These are phyloP conservation scores for Talaromyces sp. DNA, from an alignment of 2,329 filamentous ascomycete genomes.

Conservation along the genomic window DNA sequence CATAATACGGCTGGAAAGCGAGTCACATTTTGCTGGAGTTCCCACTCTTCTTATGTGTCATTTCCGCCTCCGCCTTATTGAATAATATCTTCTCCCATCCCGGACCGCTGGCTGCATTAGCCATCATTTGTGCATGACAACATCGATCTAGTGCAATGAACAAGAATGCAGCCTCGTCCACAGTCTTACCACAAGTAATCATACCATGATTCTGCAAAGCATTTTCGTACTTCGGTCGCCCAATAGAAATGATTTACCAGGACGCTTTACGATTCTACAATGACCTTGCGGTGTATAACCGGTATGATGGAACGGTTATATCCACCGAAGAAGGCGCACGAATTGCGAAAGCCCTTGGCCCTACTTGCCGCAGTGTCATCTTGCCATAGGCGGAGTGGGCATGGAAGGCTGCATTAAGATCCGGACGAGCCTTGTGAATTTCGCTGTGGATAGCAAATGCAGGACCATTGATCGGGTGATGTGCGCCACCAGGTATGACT, in stretches of 20 bases:
- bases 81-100: conserved; percentile 4
- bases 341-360: not conserved
- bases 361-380: not conserved
- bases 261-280: not conserved
- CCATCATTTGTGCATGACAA: not conserved
- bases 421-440: not conserved
- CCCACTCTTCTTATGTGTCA: conserved; percentile 13
- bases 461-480: not conserved
- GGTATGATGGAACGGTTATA: not conserved
- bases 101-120: not conserved
- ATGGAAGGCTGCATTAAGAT: not conserved
- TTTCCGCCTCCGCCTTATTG: conserved; percentile 7
- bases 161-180: not conserved
- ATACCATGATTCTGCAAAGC: not conserved
- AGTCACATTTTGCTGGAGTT: conserved; percentile 18
- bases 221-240: not conserved
- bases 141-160: not conserved
- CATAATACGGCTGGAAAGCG: conserved; percentile 13
- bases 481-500: conserved; percentile 30
- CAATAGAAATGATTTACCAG: not conserved
- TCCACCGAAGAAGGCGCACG: not conserved
- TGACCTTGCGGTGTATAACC: not conserved
- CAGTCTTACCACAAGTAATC: not conserved
- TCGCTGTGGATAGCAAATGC: not conserved
- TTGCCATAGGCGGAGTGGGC: not conserved